A percentile compares a stretch with the other conserved stretches of the same genome.
These are phyloP conservation scores for Rhizopogon sp. DNA, from an alignment of 768 basidiomycete species.

Conservation along the genomic window DNA sequence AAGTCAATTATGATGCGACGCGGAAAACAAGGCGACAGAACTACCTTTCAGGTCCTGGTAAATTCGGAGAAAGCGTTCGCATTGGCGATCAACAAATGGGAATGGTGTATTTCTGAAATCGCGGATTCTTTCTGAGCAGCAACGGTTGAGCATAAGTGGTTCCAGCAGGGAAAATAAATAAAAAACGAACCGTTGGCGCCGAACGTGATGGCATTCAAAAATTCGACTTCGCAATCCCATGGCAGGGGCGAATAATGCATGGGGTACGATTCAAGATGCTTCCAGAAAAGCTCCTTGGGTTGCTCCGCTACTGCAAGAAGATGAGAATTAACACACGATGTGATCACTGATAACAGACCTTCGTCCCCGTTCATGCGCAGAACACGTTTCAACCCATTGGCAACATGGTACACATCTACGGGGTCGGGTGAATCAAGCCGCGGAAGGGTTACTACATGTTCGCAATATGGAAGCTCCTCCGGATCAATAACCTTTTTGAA, in stretches of 20 bases:
- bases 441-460: constrained; percentile 35
- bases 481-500: constrained; percentile 26
- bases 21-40: not conserved
- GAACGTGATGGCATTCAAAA: constrained; percentile 15
- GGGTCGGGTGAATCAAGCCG: not conserved
- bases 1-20: not conserved
- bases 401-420: not conserved
- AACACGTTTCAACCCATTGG: not conserved
- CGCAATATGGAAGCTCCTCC: constrained; percentile 26
- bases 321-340: not conserved
- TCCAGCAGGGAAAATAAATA: not conserved
- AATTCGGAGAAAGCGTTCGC: constrained; percentile 10
- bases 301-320: not conserved
- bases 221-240: constrained; percentile 11
- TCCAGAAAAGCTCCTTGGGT: constrained; percentile 13
- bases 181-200: constrained; percentile 16
- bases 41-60: constrained; percentile 16
- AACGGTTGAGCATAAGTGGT: not conserved
- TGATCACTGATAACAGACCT: not conserved
- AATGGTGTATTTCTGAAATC: constrained; percentile 17
- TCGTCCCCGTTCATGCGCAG: not conserved
- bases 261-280: constrained; percentile 8
- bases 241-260: constrained; percentile 12
- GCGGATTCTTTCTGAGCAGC: constrained; percentile 12
- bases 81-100: constrained; percentile 16